Conservation (phyloP, 176 grass and related monocot genomes). For the Triticum timopheevii region DNA sequence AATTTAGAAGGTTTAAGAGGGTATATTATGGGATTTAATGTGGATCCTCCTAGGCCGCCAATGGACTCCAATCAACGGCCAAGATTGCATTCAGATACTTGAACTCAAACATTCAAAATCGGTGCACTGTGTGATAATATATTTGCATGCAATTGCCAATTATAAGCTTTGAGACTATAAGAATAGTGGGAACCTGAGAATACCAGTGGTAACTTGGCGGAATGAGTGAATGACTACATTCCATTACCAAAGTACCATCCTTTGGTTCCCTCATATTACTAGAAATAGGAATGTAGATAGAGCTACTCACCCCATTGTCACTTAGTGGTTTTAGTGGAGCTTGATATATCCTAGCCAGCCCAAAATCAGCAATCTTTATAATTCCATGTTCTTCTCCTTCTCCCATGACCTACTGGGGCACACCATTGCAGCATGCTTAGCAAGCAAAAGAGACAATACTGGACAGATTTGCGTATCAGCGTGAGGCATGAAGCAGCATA, state of each 20-base stretch:
- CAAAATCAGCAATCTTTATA: slow-evolving; percentile 98
- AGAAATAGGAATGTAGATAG: slow-evolving; percentile 8
- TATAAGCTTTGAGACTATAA: slow-evolving; percentile 10
- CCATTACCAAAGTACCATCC: slow-evolving; percentile 8
- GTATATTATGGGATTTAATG: background rate
- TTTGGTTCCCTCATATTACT: slow-evolving; percentile 9
- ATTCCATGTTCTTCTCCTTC: slow-evolving; percentile 98
- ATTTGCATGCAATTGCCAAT: background rate
- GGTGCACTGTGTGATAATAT: background rate
- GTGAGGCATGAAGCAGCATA: slow-evolving; percentile 21
- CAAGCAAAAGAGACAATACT: slow-evolving; percentile 10
- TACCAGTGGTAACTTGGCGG: background rate
- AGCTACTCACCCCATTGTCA: slow-evolving; percentile 81
- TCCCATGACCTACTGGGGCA: slow-evolving; percentile 80
- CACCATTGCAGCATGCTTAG: slow-evolving; percentile 4
- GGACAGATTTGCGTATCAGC: slow-evolving; percentile 22
- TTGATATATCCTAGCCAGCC: slow-evolving; percentile 99
- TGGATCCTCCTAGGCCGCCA: background rate
- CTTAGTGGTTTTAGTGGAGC: slow-evolving; percentile 94
- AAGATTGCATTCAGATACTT: background rate
- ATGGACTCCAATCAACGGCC: background rate
- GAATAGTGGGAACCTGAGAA: background rate
- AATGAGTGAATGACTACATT: slow-evolving; percentile 19
- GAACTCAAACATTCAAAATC: background rate
- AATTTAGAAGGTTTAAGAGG: background rate